Base-by-base conservation (phyloP, 1,284 basidiomycete species). In the Sutorius eximius region DNA sequence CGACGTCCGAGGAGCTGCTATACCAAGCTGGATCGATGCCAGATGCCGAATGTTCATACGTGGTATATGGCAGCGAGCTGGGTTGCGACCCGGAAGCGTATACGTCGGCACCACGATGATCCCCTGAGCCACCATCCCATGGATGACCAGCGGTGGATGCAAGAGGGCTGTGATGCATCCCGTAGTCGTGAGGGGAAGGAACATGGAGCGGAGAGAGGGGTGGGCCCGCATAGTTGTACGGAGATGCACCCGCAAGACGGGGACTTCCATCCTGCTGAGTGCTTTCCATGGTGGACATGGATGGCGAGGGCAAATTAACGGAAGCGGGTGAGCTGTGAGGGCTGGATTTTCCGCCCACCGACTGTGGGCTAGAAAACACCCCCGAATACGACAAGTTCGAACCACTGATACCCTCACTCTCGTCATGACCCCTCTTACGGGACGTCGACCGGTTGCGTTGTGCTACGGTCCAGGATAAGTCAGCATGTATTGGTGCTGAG, bases 311-410 rank as follows among this genome's bases (percentile, higher is more conserved):
- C 22, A 86, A 71, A 69, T 85, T 83, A 13, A 75, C 80, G n/a
- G 87, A 89, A 7, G 81, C 81, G 1, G 88, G 87, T 16, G 87
- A 89, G 63, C 87, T 85, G 61, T 88, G 86, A n/a, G 82, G 75
- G 63, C 85, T 88, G 29, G 76, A 66, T 52, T 71, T 77, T 33
- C 70, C 67, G 32, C 68, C 69, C n/a, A 71, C 67, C n/a, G 77
- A 70, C 7, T 73, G 74, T 15, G 83, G 81, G 55, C 79, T 81
- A 3, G 80, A 74, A 60, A 83, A 82, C 33, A 77, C 75, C 37
- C 79, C 79, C 59, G 81, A 79, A 59, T 75, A 82, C 20, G 58
- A 49, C 46, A 75, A 45, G 33, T 57, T 62, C 22, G 75, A 66
- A 37, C 73, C 67, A 70, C 75, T 58, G 48, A 75, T 55, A 51